Conservation (phyloP, 2,329 filamentous ascomycete species). For the Colletotrichum orbiculare region DNA sequence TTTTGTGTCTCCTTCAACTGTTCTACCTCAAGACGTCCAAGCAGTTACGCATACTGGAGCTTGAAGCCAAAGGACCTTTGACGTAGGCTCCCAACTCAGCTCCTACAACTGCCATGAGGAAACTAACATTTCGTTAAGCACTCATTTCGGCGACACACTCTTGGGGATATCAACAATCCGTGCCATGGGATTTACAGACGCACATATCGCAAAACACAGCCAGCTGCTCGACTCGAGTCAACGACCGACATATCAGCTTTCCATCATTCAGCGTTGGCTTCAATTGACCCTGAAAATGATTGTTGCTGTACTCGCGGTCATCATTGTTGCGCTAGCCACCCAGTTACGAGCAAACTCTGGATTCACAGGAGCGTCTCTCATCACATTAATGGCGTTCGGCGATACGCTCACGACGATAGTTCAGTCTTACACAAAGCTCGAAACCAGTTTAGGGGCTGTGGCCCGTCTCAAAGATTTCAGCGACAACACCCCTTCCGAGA, state of each 20-base stretch:
- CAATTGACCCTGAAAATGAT: neutral
- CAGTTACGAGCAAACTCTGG: constrained; percentile 49
- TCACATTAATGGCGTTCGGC: constrained; percentile 51
- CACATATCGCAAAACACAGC: no score
- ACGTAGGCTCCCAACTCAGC: no score
- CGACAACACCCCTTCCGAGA: constrained; percentile 39
- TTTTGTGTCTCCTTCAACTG: no score
- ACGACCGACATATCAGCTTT: neutral
- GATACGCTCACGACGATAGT: constrained; percentile 44
- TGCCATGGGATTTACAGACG: no score
- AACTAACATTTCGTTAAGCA: no score
- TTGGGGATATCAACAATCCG: no score
- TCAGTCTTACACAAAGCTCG: constrained; percentile 45
- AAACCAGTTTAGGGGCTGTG: constrained; percentile 43
- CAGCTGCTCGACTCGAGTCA: no score
- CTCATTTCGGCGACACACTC: no score
- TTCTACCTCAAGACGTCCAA: no score
- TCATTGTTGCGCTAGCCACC: constrained; percentile 61
- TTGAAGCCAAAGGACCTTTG: no score
- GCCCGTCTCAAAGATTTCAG: constrained; percentile 42
- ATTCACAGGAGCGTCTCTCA: constrained; percentile 51
- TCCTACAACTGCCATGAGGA: no score
- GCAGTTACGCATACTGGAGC: no score
- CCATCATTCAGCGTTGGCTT: neutral
- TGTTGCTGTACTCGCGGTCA: constrained; percentile 51